Percentiles rank a stretch among this genome's conserved stretches.
Evolutionary conservation across 2,329 filamentous ascomycete species (phyloP).

Genomic region (Pseudohalonectria lignicola): DNA sequence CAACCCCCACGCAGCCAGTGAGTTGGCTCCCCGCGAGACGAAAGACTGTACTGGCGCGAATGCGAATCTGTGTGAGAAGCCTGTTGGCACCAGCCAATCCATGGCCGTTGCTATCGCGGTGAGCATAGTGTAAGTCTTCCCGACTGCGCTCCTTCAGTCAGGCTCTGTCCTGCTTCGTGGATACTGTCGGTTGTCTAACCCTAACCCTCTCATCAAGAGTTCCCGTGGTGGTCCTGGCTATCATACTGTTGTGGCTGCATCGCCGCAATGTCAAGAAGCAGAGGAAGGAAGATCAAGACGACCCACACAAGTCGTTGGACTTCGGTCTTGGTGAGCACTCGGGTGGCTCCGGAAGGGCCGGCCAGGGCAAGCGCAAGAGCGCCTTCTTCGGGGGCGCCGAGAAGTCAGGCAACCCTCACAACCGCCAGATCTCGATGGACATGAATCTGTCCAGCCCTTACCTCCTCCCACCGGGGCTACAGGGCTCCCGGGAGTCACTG

Average conservation of each 20-base stretch:
- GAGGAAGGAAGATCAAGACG: constrained; percentile 66
- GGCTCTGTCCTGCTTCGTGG: too few species aligned
- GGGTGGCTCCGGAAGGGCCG: too few species aligned
- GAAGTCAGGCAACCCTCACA: constrained; percentile 33
- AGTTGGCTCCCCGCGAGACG: constrained; percentile 3
- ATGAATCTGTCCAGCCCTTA: constrained; percentile 78
- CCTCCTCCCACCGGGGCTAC: constrained; percentile 73
- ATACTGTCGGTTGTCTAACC: constrained; percentile 11
- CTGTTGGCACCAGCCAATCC: too few species aligned
- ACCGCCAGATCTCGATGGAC: constrained; percentile 55
- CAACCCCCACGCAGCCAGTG: not conserved
- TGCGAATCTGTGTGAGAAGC: constrained; percentile 47
- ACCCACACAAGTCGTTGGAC: constrained; percentile 84
- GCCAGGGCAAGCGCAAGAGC: constrained; percentile 32
- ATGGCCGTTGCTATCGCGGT: too few species aligned
- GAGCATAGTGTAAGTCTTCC: constrained; percentile 63
- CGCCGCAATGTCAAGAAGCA: constrained; percentile 64
- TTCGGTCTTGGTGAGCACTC: constrained; percentile 63
- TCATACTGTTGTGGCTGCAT: constrained; percentile 67
- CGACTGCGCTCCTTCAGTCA: too few species aligned
- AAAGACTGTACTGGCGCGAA: constrained; percentile 10
- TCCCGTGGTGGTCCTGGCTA: constrained; percentile 55
- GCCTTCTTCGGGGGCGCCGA: constrained; percentile 44
- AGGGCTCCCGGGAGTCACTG: constrained; percentile 75
- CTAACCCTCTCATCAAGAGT: constrained; percentile 45